Base-by-base conservation (phyloP, 768 basidiomycete genomes). In the Lactifluus hygrophoroides region DNA sequence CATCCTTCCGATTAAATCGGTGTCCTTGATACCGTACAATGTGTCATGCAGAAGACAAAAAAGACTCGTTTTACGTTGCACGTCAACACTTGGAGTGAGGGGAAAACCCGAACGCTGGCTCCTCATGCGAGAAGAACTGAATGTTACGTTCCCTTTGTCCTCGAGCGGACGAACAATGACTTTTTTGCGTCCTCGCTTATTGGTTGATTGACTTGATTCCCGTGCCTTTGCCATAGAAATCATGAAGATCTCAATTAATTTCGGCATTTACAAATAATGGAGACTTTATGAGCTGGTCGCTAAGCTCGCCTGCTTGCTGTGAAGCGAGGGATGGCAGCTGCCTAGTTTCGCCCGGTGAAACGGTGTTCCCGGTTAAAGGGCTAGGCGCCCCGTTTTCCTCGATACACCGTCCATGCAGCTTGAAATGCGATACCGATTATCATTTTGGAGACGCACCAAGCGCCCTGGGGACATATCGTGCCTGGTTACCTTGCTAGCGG, bases 191-290 rank as follows among this genome's bases (percentile, higher is more conserved):
- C 0, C 11, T 14, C 35, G 14, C 35, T 11, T 35, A 35, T 13
- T 2, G 5, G 19, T 10, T 34, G 10, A 4, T 17, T 13, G 5
- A 5, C 14, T 10, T 34, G 10, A 4, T 17, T 51, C 50, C 48
- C 27, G 45, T 55, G 35, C 54, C 54, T 55, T 27, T 47, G 14
- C n/a, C 45, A 48, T 47, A n/a, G 37, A 50, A n/a, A 51, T 57
- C 30, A 55, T 47, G 27, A 35, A 57, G 34, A 51, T 57, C 30
- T 25, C 16, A 23, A 23, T 27, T 21, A 51, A 21, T 30, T 28
- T 32, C 50, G 27, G 27, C 11, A 28, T 30, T 55, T 47, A 35
- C 17, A 13, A 37, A n/a, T 16, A 35, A 21, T 55, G 45, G 19
- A 47, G 45, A 43, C 5, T 23, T 19, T 30, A 21, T 30, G 50